Evolutionary conservation across 768 basidiomycete genomes (phyloP).

Genomic region (Tricholoma terreum): DNA sequence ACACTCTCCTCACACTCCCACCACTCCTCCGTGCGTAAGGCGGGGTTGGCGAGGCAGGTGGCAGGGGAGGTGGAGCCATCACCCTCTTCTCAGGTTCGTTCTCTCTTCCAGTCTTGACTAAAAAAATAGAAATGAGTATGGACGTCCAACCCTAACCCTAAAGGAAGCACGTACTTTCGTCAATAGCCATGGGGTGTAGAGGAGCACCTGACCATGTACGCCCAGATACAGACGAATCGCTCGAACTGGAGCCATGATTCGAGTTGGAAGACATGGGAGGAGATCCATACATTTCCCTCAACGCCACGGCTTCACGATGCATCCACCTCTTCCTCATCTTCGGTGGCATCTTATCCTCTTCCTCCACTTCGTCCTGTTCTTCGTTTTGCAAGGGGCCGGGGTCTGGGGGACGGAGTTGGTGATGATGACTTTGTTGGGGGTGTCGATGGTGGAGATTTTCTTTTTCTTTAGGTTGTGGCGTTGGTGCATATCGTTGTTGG

Average conservation of each 20-base stretch:
- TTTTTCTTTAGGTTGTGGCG: no score
- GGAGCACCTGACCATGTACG: no score
- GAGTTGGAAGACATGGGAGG: neutral
- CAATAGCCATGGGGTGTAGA: no score
- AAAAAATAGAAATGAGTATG: constrained; percentile 17
- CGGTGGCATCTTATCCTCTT: constrained; percentile 51
- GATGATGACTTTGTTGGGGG: neutral
- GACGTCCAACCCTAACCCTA: neutral
- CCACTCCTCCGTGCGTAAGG: neutral
- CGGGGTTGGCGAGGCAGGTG: neutral
- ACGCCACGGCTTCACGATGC: constrained; percentile 25
- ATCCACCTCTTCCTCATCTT: constrained; percentile 60
- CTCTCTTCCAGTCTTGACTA: neutral
- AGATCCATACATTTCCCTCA: constrained; percentile 15
- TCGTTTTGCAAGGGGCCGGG: constrained; percentile 1
- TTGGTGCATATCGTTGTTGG: no score
- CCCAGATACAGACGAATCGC: no score
- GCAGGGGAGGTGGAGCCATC: constrained; percentile 22
- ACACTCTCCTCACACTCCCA: neutral
- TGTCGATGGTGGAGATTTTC: neutral
- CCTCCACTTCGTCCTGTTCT: constrained; percentile 1
- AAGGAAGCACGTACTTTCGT: neutral
- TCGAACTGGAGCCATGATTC: neutral
- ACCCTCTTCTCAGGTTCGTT: neutral
- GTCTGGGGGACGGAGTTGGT: constrained; percentile 6